Conservation (phyloP, 2,329 filamentous ascomycete genomes). For the Penicillium sp. region DNA sequence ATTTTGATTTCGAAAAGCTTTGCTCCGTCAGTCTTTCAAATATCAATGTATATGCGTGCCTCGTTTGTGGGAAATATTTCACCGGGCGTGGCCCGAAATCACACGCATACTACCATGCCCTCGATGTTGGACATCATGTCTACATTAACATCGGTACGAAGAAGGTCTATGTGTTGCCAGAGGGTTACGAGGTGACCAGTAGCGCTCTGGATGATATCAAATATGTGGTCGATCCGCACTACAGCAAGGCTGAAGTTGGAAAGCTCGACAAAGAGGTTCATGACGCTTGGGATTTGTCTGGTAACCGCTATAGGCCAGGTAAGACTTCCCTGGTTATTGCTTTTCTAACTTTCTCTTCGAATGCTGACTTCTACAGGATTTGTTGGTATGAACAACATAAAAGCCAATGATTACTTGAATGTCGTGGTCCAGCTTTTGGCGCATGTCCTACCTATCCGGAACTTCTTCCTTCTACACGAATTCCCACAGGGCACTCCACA, state of each 20-base stretch:
- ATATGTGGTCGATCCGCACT: slow-evolving; percentile 88
- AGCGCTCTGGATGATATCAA: slow-evolving; percentile 97
- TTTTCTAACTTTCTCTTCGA: not conserved
- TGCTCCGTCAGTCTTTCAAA: slow-evolving; percentile 95
- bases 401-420: slow-evolving; percentile 98
- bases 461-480: slow-evolving; percentile 85
- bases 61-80: slow-evolving; percentile 97
- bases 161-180: slow-evolving; percentile 59
- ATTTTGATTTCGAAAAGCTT: slow-evolving; percentile 98
- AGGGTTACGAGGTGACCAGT: slow-evolving; percentile 93
- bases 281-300: slow-evolving; percentile 67
- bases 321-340: slow-evolving; percentile 8
- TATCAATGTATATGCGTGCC: slow-evolving; percentile 96
- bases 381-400: slow-evolving; percentile 99
- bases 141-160: slow-evolving; percentile 84
- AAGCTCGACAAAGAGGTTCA: slow-evolving; percentile 62
- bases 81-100: slow-evolving; percentile 90
- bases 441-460: slow-evolving; percentile 81
- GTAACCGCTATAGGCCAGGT: slow-evolving; percentile 79
- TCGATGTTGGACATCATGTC: slow-evolving; percentile 93
- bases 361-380: slow-evolving; percentile 50
- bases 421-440: slow-evolving; percentile 86
- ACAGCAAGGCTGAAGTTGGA: slow-evolving; percentile 72
- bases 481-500: slow-evolving; percentile 64
- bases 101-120: slow-evolving; percentile 93